Evolutionary conservation across 2,329 filamentous ascomycete genomes (phyloP).

Genomic region (Paecilomyces niveus): DNA sequence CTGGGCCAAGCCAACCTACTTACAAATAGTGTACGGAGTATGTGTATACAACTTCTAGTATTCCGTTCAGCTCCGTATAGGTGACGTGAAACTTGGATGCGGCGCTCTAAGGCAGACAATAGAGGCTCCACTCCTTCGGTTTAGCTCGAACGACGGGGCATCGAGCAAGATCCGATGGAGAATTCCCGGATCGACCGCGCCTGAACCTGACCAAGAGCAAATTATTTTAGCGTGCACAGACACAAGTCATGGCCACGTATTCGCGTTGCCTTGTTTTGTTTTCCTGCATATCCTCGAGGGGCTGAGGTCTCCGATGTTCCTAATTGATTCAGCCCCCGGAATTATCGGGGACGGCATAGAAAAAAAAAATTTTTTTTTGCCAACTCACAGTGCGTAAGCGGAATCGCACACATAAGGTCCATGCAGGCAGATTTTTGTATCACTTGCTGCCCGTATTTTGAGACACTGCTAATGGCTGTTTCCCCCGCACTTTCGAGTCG

Average conservation of each 20-base stretch:
- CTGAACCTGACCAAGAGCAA: background rate
- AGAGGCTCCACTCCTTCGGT: background rate
- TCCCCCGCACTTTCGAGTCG: background rate
- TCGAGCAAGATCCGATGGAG: background rate
- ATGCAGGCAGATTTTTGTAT: background rate
- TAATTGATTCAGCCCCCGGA: no score
- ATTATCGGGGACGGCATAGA: no score
- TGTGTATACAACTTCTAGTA: no score
- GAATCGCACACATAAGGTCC: background rate
- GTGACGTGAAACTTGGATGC: background rate
- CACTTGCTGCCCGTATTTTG: background rate
- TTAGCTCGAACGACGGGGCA: background rate
- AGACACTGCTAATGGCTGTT: background rate
- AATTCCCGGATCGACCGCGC: background rate
- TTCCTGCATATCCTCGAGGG: no score
- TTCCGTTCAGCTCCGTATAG: background rate
- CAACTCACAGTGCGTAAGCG: background rate
- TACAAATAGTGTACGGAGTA: no score
- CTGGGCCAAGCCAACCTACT: no score
- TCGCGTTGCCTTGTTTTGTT: no score
- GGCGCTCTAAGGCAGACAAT: background rate
- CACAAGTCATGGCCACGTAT: background rate
- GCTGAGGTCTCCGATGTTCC: background rate
- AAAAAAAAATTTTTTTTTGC: no score
- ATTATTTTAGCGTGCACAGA: background rate